A percentile compares a stretch with the other conserved stretches of the same genome.
These are phyloP conservation scores for Gnomoniopsis smithogilvyi DNA, from an alignment of 2,329 filamentous ascomycete species.

Conservation along the genomic window DNA sequence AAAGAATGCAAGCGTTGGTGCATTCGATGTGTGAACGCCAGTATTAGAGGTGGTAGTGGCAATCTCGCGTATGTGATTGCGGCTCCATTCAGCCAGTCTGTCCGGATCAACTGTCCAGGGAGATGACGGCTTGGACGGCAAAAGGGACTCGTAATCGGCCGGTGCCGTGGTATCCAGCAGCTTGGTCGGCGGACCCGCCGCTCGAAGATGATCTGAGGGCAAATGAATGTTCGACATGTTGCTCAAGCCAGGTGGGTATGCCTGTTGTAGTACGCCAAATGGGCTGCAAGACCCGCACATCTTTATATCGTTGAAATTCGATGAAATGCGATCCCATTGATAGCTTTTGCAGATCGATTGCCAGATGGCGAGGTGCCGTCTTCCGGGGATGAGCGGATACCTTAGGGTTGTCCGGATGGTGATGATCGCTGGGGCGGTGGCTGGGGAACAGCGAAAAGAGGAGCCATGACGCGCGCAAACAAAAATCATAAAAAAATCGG, in stretches of 20 bases:
- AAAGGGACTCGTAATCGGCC: conserved; percentile 12
- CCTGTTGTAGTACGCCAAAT: neutral
- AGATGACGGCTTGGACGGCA: neutral
- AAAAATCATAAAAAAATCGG: neutral
- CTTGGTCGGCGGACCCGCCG: neutral
- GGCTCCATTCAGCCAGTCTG: conserved; percentile 10
- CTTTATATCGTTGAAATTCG: neutral
- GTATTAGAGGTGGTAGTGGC: neutral
- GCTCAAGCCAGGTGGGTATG: too few species aligned
- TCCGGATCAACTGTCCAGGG: neutral
- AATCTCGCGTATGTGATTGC: conserved; percentile 19
- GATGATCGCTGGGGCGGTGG: neutral
- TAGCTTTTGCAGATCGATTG: neutral
- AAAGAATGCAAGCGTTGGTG: too few species aligned
- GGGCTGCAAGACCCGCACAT: neutral
- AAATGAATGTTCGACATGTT: neutral
- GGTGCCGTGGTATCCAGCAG: conserved; percentile 2
- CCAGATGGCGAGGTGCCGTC: neutral
- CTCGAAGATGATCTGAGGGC: neutral
- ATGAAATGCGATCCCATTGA: neutral
- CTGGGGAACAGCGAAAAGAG: conserved; percentile 1
- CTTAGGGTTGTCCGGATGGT: neutral
- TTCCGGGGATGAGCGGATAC: neutral
- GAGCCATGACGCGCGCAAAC: neutral
- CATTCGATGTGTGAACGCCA: too few species aligned